phyloP scores from a whole-genome alignment of 164 flowering plant genomes.

The Malania oleifera region DNA sequence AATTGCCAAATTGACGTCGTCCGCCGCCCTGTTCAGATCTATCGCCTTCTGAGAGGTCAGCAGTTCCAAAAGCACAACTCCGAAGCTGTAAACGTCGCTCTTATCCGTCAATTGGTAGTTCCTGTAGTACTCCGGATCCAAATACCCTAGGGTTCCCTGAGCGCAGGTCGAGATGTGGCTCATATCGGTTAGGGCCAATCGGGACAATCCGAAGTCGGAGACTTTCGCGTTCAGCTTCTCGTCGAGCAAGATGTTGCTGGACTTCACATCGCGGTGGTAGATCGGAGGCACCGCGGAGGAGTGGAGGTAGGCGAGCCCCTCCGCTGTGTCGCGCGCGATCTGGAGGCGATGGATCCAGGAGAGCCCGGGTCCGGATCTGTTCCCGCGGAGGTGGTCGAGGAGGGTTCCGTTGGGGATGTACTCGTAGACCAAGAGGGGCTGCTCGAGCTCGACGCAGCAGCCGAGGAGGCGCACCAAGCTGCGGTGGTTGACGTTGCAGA shows the following conservation, averaged over 20 bases:
- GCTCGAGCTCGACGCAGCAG: slow-evolving; percentile 59
- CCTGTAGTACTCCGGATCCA: slow-evolving; percentile 57
- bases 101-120: slow-evolving; percentile 62
- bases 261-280: slow-evolving; percentile 57
- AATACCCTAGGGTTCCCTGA: slow-evolving; percentile 59
- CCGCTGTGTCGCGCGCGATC: slow-evolving; percentile 50
- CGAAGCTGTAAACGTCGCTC: slow-evolving; percentile 67
- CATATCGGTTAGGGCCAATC: slow-evolving; percentile 46
- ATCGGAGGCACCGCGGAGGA: slow-evolving; percentile 54
- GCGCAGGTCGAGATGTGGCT: slow-evolving; percentile 64
- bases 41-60: slow-evolving; percentile 54
- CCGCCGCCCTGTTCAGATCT: slow-evolving; percentile 35
- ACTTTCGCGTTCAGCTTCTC: slow-evolving; percentile 50
- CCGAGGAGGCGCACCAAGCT: slow-evolving; percentile 52
- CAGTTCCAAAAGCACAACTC: slow-evolving; percentile 52
- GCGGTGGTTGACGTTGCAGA: slow-evolving; percentile 58
- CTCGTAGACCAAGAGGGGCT: slow-evolving; percentile 59
- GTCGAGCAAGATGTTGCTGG: slow-evolving; percentile 56
- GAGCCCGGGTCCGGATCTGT: neutral
- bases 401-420: slow-evolving; percentile 49
- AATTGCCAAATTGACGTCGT: slow-evolving; percentile 50
- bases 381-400: slow-evolving; percentile 31
- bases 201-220: slow-evolving; percentile 53
- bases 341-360: slow-evolving; percentile 35
- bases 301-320: slow-evolving; percentile 60